Evolutionary conservation across 495 filamentous ascomycete species (phyloP), one percentile per base, ranked within the genome.

Genomic region (Diplogelasinospora grovesii): DNA sequence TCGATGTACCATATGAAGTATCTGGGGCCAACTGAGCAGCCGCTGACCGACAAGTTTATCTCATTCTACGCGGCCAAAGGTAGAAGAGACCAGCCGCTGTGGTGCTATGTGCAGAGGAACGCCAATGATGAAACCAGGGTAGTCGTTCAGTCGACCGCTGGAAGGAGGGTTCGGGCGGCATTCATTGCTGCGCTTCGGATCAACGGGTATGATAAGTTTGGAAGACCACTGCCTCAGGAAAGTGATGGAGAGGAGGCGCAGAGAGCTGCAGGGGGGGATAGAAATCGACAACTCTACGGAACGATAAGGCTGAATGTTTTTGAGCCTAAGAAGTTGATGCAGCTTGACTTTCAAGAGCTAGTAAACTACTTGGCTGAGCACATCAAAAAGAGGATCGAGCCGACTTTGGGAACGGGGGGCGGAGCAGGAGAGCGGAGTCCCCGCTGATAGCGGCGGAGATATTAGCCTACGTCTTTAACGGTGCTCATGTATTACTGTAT

Each of bases 81-180:
- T 31, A n/a, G n/a, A n/a, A n/a, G n/a, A n/a, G 34, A 56, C n/a
- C 35, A 53, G 45, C 52, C 63, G 38, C 49, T 83, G 5, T 83
- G 78, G 79, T 70, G 68, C 61, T 60, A 58, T n/a, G n/a, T 54
- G 65, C 1, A 53, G 60, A 0, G 39, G 54, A 6, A 23, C 35
- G 9, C 0, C 27, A 44, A 22, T 20, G 53, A 40, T 5, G 68
- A 32, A 13, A 57, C 43, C 20, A 70, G 65, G 19, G 58, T 64
- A 11, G 71, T 78, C 28, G 71, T 86, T 11, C 69, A 78, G 27
- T 69, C 57, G 4, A 74, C 63, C 68, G 60, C 63, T 6, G 55
- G 52, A 20, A 69, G 71, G 50, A 69, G 73, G 57, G 27, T 78
- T 8, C 57, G 65, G 22, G 50, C 60, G 14, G 81, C 81, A 9